Evolutionary conservation across 345 rosid genomes (phyloP).

Genomic region (Populus simonii): DNA sequence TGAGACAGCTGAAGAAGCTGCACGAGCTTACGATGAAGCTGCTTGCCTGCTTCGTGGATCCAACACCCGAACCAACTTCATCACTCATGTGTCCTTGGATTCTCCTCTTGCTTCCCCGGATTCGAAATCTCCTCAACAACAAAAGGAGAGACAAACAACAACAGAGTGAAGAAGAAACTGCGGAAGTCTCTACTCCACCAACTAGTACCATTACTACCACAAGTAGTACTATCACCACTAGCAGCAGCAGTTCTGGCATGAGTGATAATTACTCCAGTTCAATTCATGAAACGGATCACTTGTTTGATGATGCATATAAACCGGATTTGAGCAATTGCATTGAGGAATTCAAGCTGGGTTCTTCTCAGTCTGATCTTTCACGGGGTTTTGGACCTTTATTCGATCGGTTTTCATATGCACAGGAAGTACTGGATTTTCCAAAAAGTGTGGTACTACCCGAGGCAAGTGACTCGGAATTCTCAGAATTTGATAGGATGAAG

Average conservation of each 20-base stretch:
- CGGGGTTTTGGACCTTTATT: slow-evolving; percentile 30
- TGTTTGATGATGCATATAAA: slow-evolving; percentile 49
- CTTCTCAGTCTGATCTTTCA: slow-evolving; percentile 29
- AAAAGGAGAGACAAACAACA: slow-evolving; percentile 31
- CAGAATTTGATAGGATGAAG: slow-evolving; percentile 66
- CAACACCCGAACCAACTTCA: slow-evolving; percentile 70
- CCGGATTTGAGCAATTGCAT: slow-evolving; percentile 56
- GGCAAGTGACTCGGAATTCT: slow-evolving; percentile 28
- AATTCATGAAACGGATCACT: slow-evolving; percentile 23
- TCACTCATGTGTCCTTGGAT: slow-evolving; percentile 46
- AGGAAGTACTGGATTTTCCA: slow-evolving; percentile 47
- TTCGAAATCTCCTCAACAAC: slow-evolving; percentile 49
- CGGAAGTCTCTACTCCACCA: slow-evolving; percentile 20
- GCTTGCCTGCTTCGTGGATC: slow-evolving; percentile 80
- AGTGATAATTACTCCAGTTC: slow-evolving; percentile 10
- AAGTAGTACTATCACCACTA: neutral
- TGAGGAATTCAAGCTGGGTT: slow-evolving; percentile 25
- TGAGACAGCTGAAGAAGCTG: slow-evolving; percentile 75
- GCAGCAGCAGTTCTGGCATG: slow-evolving; percentile 15
- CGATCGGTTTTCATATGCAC: slow-evolving; percentile 44
- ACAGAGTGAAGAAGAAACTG: slow-evolving; percentile 1
- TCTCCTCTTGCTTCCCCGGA: slow-evolving; percentile 69
- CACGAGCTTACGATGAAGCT: slow-evolving; percentile 72
- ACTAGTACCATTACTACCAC: neutral
- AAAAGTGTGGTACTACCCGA: slow-evolving; percentile 18